Conservation (phyloP, 345 rosid genomes). For the Raphanus raphanistrum region DNA sequence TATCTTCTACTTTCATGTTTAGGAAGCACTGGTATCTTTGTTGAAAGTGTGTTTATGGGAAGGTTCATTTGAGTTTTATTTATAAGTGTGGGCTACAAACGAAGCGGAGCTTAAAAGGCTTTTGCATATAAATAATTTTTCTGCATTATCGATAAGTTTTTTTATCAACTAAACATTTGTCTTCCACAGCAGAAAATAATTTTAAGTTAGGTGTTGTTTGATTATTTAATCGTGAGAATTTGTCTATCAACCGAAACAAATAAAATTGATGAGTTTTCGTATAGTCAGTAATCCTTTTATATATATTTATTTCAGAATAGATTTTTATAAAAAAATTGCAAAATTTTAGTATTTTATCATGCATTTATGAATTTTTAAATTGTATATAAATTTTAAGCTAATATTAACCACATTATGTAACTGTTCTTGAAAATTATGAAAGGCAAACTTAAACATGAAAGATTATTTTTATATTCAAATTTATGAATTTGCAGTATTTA, state of each 20-base stretch:
- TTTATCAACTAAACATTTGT: neutral
- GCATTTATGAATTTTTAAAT: neutral
- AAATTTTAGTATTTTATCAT: neutral
- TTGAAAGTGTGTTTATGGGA: neutral
- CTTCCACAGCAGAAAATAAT: neutral
- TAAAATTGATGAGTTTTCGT: neutral
- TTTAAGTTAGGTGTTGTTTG: neutral
- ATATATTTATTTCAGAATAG: neutral
- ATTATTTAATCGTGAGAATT: neutral
- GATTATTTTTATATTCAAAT: neutral
- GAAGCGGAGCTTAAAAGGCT: neutral
- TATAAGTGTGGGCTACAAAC: neutral
- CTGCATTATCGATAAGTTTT: neutral
- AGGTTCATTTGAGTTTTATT: neutral
- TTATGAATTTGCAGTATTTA: neutral
- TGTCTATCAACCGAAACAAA: neutral
- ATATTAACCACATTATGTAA: too few relatives aligned
- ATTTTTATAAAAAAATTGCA: neutral
- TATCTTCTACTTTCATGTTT: conserved; percentile 21
- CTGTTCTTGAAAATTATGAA: neutral
- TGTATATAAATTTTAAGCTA: neutral
- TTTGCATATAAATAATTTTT: neutral
- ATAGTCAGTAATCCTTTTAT: neutral
- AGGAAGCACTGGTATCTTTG: neutral
- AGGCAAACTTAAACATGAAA: neutral